Percentiles rank a stretch among this genome's conserved stretches.
These are phyloP conservation scores for Solidago caesia DNA, from an alignment of 129 eudicot genomes.

Conservation along the genomic window DNA sequence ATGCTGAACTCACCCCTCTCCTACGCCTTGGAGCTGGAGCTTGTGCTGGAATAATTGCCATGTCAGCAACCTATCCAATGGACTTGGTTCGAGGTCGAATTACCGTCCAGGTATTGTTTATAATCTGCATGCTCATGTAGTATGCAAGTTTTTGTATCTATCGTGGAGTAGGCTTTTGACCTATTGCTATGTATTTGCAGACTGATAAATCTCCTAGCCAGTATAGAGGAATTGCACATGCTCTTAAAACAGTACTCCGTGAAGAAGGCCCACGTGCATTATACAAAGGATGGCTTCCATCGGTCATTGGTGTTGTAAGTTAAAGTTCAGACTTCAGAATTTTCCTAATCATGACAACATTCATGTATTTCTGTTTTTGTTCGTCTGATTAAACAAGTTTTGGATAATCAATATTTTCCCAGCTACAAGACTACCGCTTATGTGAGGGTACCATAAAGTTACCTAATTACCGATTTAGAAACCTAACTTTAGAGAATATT, in stretches of 20 bases:
- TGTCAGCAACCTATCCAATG: slow-evolving; percentile 98
- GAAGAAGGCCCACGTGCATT: slow-evolving; percentile 94
- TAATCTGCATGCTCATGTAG: background rate
- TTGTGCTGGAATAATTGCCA: slow-evolving; percentile 98
- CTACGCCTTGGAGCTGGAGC: slow-evolving; percentile 99
- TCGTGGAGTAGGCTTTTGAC: background rate
- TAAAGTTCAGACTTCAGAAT: background rate
- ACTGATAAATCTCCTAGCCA: slow-evolving; percentile 85
- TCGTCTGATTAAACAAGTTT: background rate
- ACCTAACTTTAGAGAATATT: background rate
- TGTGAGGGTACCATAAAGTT: background rate
- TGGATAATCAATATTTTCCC: background rate
- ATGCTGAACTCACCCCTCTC: slow-evolving; percentile 87
- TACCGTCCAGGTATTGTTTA: slow-evolving; percentile 77
- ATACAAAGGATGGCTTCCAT: slow-evolving; percentile 99
- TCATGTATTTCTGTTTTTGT: background rate
- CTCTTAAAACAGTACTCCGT: slow-evolving; percentile 81
- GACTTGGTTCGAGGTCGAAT: slow-evolving; percentile 95
- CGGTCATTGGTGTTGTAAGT: slow-evolving; percentile 96
- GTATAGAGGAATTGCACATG: slow-evolving; percentile 94
- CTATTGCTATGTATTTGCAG: slow-evolving; percentile 40
- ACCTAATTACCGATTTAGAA: background rate
- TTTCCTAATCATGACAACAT: background rate
- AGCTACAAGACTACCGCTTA: background rate
- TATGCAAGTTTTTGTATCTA: background rate